phyloP scores from a whole-genome alignment of 257 asterid genomes.

The Solanum appendiculatum region DNA sequence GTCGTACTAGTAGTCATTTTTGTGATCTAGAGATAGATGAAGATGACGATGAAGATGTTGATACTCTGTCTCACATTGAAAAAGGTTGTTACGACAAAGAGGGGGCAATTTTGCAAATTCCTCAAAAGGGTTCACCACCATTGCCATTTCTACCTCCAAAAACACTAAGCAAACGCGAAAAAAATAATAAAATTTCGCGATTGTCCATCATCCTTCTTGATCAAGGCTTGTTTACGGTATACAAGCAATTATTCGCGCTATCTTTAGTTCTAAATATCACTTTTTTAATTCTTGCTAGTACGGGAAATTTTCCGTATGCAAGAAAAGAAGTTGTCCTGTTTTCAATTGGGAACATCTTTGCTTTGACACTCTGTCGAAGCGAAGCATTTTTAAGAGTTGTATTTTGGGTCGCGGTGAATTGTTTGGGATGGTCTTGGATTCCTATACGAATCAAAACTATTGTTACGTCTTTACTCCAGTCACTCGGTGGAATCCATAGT shows the following conservation, averaged over 20 bases:
- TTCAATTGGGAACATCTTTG: conserved; percentile 49
- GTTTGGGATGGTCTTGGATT: conserved; percentile 44
- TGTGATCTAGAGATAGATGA: conserved; percentile 38
- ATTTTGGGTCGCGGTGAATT: conserved; percentile 53
- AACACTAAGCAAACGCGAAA: conserved; percentile 1
- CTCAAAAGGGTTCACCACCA: neutral
- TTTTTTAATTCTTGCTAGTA: conserved; percentile 40
- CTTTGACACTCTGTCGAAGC: conserved; percentile 50
- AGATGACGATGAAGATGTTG: conserved; percentile 8
- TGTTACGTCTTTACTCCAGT: conserved; percentile 43
- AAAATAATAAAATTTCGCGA: conserved; percentile 10
- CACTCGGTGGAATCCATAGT: conserved; percentile 63
- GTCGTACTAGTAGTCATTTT: conserved; percentile 62
- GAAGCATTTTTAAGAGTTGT: conserved; percentile 42
- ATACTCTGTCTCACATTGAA: conserved; percentile 27
- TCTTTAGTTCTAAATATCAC: conserved; percentile 33
- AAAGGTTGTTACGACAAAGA: conserved; percentile 24
- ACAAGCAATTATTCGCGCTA: conserved; percentile 47
- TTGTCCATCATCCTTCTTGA: conserved; percentile 61
- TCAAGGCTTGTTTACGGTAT: conserved; percentile 71
- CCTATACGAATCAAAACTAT: conserved; percentile 40
- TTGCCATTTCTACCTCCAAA: conserved; percentile 11
- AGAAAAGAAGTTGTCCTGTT: conserved; percentile 30
- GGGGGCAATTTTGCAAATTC: neutral
- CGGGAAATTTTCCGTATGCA: conserved; percentile 39